Evolutionary conservation across 257 asterid species (phyloP), one percentile per base, ranked within the genome.

Genomic region (Solanum sitiens): DNA sequence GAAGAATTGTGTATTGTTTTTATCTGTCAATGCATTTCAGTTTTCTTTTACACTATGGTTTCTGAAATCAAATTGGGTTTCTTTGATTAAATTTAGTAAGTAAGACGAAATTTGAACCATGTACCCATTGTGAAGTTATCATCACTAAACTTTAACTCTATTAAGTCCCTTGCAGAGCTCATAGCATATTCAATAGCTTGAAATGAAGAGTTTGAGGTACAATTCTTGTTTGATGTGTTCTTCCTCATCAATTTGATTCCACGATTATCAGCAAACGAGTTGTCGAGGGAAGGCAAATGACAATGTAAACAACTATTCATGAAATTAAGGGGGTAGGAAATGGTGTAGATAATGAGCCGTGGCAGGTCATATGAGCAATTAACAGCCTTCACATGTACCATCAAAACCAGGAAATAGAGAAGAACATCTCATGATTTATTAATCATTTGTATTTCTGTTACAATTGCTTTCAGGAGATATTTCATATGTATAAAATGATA

Each of bases 261-360:
- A 23, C 15, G 61, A 14, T 7, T 25, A 42, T 20, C 11, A 33
- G 23, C 33, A 6, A 35, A 88, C 40, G 74, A 35, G 39, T 35
- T 35, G 39, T 35, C 39, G 39, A 35, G 39, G 39, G 39, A 35
- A 35, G 39, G 39, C 7, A 35, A 35, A 35, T 35, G 39, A 5
- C 39, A 1, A 35, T 5, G 39, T 35, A 35, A 35, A 91, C 89
- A 53, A 92, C 88, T 53, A 75, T 89, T 12, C 63, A 91, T 35
- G 92, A 87, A 86, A 83, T 89, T 14, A 90, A 83, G 87, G 92
- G 27, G 23, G 8, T 50, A 50, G 21, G 59, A 50, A 50, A 15
- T 50, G 20, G 59, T 50, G 59, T 45, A 45, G 53, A 45, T 13
- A 45, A 0, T 45, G 53, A 0, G 53, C 59, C 59, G 59, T 50